Conservation (phyloP, 1,284 basidiomycete genomes). For the Pseudozyma sp. region DNA sequence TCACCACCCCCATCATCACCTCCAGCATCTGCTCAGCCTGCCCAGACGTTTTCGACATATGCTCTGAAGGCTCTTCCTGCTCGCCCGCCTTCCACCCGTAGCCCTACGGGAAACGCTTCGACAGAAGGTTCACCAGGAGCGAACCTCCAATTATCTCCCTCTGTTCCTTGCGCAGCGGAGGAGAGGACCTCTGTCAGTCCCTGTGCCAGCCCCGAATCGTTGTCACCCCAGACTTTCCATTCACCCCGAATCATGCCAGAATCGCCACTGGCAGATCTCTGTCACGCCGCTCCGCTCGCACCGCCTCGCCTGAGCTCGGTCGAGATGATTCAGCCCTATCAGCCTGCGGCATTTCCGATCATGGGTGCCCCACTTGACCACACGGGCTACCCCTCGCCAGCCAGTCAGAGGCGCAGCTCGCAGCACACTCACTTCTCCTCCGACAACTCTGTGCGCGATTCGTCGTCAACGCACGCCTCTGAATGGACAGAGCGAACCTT, state of each 20-base stretch:
- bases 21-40: background rate
- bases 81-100: constrained; percentile 17
- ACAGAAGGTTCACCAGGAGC: background rate
- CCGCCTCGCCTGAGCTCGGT: constrained; percentile 19
- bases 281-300: constrained; percentile 1
- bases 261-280: constrained; percentile 9
- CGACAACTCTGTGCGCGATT: constrained; percentile 35
- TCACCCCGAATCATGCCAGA: constrained; percentile 25
- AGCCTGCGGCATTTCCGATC: constrained; percentile 15
- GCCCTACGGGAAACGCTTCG: constrained; percentile 16
- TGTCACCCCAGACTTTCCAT: constrained; percentile 24
- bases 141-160: background rate
- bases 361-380: constrained; percentile 5
- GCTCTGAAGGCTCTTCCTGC: constrained; percentile 32
- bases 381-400: constrained; percentile 15
- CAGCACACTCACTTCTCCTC: constrained; percentile 29
- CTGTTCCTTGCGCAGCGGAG: constrained; percentile 3
- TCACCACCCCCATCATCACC: constrained; percentile 16
- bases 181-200: background rate
- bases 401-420: constrained; percentile 25
- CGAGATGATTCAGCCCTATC: constrained; percentile 9
- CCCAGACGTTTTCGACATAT: constrained; percentile 7
- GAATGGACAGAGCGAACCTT: constrained; percentile 46
- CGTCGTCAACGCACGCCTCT: constrained; percentile 40
- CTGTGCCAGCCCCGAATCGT: constrained; percentile 6